Base-by-base conservation (phyloP, 331 rosid genomes). In the Telfairia occidentalis region DNA sequence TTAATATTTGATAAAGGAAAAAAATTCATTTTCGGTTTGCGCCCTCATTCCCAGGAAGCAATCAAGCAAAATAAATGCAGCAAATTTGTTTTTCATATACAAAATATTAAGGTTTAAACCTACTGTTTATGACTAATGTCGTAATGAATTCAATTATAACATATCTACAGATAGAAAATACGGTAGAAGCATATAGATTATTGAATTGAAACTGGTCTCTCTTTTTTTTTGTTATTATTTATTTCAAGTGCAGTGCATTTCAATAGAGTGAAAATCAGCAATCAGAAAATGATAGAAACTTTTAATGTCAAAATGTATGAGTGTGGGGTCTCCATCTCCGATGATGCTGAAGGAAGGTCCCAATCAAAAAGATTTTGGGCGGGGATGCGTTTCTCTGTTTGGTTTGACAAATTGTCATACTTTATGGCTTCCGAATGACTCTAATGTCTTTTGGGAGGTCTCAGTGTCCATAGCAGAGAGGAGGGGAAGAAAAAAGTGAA, bases 311-410 rank as follows among this genome's bases (percentile, higher is more conserved):
- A n/a, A n/a, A 63, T 18, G 42, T 24, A 12, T 69, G 12, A 69
- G 0, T 43, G 75, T 43, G 75, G 40, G 75, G 75, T 46, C 57
- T 43, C 75, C 54, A 69, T 28, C 42, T 10, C 9, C 37, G 37
- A 28, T 5, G 30, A 71, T 71, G 76, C 43, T 29, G 28, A 21
- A 4, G 23, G 11, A 75, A 65, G 82, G 86, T 78, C 84, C 60
- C 81, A 70, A 82, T 76, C 86, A 70, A 3, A 45, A 81, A 80
- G 89, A 86, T 81, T n/a, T 76, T 81, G 77, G 63, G 59, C 45
- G 76, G 76, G 30, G 82, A 85, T 82, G 79, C 76, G 74, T 79
- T 84, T 78, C 84, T 63, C 54, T 61, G 21, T 74, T 75, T 81
- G 65, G 87, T 73, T 82, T 82, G 90, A 81, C 84, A 76, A 59